phyloP scores from a whole-genome alignment of 257 asterid genomes.

The Haberlea rhodopensis region DNA sequence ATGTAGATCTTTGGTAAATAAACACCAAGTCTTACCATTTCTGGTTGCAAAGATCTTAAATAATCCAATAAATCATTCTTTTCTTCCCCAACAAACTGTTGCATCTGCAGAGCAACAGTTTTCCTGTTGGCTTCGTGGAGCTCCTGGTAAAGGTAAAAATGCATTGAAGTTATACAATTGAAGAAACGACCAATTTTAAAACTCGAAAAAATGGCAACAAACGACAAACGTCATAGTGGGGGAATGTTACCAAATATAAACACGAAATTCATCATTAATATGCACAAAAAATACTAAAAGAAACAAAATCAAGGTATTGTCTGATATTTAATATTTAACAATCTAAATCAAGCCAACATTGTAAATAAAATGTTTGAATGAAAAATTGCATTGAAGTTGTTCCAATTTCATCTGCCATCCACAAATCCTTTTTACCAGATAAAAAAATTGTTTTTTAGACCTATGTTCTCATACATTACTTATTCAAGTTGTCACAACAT shows the following conservation, averaged over 20 bases:
- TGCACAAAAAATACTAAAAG: neutral
- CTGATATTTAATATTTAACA: neutral
- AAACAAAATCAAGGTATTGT: neutral
- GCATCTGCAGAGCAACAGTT: conserved; percentile 96
- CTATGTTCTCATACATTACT: neutral
- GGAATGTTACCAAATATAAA: neutral
- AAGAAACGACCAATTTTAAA: neutral
- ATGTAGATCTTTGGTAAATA: neutral
- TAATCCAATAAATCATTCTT: conserved; percentile 90
- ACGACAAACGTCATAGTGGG: neutral
- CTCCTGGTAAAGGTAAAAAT: conserved; percentile 46
- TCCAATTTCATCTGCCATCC: neutral
- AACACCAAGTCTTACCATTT: conserved; percentile 49
- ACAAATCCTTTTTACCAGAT: neutral
- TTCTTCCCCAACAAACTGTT: conserved; percentile 95
- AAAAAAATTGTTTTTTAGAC: neutral
- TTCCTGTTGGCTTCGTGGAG: conserved; percentile 85
- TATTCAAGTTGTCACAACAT: neutral
- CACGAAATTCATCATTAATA: neutral
- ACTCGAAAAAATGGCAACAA: neutral
- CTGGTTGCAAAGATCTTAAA: conserved; percentile 84
- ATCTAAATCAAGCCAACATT: neutral
- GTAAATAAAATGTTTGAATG: neutral
- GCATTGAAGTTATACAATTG: neutral
- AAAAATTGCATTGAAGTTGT: neutral